Percentiles rank a stretch among this genome's conserved stretches.
phyloP scores from a whole-genome alignment of 2,329 filamentous ascomycete genomes.

The Coniochaeta hoffmannii region DNA sequence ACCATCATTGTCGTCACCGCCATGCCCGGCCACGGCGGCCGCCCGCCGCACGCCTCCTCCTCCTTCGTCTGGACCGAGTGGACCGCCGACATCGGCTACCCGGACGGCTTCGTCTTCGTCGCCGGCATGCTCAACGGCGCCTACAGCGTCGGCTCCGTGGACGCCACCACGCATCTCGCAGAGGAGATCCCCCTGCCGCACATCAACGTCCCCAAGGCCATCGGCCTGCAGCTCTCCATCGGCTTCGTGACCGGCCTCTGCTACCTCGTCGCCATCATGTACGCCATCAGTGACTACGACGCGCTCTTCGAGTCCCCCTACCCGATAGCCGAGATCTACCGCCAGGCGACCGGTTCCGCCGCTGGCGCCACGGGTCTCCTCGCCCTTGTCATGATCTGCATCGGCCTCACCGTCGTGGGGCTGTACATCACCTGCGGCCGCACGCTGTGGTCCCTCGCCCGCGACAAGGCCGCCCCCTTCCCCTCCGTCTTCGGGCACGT shows the following conservation, averaged over 20 bases:
- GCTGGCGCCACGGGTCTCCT: conserved; percentile 44
- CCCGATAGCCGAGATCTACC: conserved; percentile 61
- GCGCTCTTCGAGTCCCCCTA: conserved; percentile 42
- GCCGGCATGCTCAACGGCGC: conserved; percentile 53
- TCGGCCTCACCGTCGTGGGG: conserved; percentile 26
- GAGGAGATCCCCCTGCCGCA: conserved; percentile 53
- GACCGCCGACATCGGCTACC: conserved; percentile 30
- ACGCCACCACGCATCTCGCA: conserved; percentile 56
- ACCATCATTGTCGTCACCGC: conserved; percentile 47
- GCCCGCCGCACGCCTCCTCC: conserved; percentile 22
- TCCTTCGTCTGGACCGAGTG: conserved; percentile 33
- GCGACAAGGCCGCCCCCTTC: conserved; percentile 20
- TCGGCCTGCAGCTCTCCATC: conserved; percentile 41
- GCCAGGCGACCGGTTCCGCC: conserved; percentile 44
- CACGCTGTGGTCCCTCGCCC: conserved; percentile 31
- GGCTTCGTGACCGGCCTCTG: conserved; percentile 45
- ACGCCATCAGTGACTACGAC: conserved; percentile 49
- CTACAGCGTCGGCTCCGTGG: conserved; percentile 59
- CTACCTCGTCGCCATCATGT: conserved; percentile 47
- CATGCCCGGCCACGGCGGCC: conserved; percentile 33
- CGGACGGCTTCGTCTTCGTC: conserved; percentile 32
- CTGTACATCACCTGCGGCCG: conserved; percentile 30
- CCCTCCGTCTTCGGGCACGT: conserved; percentile 19
- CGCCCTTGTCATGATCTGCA: conserved; percentile 29
- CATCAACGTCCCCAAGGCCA: conserved; percentile 45